These are phyloP conservation scores for carrot (Daucus carota) DNA, from an alignment of 129 eudicot species.

Conservation along the genomic window DNA sequence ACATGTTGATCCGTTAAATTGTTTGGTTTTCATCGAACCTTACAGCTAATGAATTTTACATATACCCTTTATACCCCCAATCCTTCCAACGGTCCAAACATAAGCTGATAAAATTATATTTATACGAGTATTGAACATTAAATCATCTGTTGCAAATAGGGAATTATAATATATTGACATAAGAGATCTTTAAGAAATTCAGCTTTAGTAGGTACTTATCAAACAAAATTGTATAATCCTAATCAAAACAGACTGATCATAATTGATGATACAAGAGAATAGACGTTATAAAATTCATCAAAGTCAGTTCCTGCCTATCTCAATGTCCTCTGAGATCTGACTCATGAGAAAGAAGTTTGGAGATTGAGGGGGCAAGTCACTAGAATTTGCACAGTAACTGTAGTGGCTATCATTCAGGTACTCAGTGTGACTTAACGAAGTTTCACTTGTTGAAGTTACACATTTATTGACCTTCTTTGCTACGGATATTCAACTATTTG, in stretches of 20 bases:
- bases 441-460: too few species aligned
- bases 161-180: too few species aligned
- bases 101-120: background rate
- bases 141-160: background rate
- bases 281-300: too few species aligned
- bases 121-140: background rate
- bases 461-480: background rate
- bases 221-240: too few species aligned
- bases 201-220: too few species aligned
- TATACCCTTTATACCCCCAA: background rate
- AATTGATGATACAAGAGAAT: background rate
- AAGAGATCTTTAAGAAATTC: too few species aligned
- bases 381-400: background rate
- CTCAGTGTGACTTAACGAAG: background rate
- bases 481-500: background rate
- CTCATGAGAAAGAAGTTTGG: background rate
- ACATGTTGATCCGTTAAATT: background rate
- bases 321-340: too few species aligned
- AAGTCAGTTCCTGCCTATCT: too few species aligned
- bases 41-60: background rate
- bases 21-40: background rate
- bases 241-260: too few species aligned
- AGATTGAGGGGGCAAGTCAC: background rate
- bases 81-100: background rate
- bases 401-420: background rate